Percentiles rank a stretch among this genome's conserved stretches.
Conservation (phyloP, 2,329 filamentous ascomycete species). For the Colletotrichum ledebouriae region DNA sequence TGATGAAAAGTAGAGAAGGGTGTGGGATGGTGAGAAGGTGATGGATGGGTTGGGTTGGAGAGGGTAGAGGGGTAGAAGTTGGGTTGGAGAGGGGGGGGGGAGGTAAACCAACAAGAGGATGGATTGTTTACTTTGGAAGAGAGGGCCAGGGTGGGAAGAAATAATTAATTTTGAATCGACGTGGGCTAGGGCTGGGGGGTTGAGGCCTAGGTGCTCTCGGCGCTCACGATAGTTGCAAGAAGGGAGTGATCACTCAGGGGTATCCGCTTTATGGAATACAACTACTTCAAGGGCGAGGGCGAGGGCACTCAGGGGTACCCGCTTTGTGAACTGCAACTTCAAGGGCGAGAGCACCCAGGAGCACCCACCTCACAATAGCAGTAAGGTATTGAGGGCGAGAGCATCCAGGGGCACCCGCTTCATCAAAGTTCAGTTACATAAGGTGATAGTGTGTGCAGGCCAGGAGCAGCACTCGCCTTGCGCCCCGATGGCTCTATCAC, state of each 20-base stretch:
- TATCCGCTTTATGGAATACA: no score
- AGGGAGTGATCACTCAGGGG: not conserved
- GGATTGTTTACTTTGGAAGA: constrained; percentile 5
- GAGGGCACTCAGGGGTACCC: not conserved
- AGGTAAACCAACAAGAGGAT: not conserved
- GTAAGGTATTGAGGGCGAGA: no score
- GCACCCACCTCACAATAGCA: no score
- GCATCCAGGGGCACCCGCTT: no score
- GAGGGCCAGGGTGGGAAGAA: not conserved
- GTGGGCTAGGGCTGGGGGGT: constrained; percentile 7
- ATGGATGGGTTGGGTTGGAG: not conserved
- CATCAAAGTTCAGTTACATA: no score
- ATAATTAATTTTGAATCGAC: not conserved
- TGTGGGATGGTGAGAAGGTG: not conserved
- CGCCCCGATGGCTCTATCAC: no score
- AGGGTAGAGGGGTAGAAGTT: not conserved
- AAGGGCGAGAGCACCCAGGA: not conserved
- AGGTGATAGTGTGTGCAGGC: no score
- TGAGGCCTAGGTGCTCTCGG: not conserved
- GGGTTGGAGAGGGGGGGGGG: not conserved
- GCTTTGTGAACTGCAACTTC: no score
- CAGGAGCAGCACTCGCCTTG: no score
- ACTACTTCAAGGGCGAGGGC: not conserved
- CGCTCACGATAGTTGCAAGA: constrained; percentile 6
- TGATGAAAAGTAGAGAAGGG: not conserved